Evolutionary conservation across 2,329 filamentous ascomycete species (phyloP).

Genomic region (Allantophomopsis cytisporea): DNA sequence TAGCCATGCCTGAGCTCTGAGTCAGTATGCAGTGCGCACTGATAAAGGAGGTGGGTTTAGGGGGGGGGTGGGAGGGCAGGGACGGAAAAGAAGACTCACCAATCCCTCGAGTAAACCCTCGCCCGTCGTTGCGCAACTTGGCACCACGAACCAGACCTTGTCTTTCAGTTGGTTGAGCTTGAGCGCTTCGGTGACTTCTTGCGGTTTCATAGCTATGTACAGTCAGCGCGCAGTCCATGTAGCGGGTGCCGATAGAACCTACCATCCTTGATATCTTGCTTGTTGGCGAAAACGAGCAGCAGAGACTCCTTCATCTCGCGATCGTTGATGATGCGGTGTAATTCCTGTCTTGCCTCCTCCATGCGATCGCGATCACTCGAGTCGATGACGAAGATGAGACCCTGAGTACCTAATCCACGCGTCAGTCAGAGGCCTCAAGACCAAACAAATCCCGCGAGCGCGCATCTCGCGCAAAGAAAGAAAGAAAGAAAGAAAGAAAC

Average conservation of each 20-base stretch:
- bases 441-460: conserved; percentile 33
- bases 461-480: too few species aligned
- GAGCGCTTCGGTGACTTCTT: conserved; percentile 67
- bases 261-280: conserved; percentile 87
- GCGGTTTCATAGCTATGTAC: conserved; percentile 65
- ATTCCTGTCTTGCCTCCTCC: conserved; percentile 82
- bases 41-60: too few species aligned
- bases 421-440: conserved; percentile 39
- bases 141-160: conserved; percentile 75
- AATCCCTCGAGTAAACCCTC: conserved; percentile 73
- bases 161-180: conserved; percentile 68
- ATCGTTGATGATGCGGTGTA: conserved; percentile 96
- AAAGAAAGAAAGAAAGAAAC: too few species aligned
- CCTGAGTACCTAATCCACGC: conserved; percentile 63
- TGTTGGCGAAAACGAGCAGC: conserved; percentile 94
- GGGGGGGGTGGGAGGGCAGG: conserved; percentile 3
- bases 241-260: conserved; percentile 15
- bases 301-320: conserved; percentile 95
- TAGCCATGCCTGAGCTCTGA: conserved; percentile 46
- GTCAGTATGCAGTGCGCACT: too few species aligned
- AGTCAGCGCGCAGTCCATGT: not conserved
- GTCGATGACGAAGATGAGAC: conserved; percentile 97
- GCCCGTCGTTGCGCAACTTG: conserved; percentile 69
- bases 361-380: conserved; percentile 84
- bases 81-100: conserved; percentile 25